phyloP scores from a whole-genome alignment of 2,329 filamentous ascomycete genomes.

The Seiridium unicorne region DNA sequence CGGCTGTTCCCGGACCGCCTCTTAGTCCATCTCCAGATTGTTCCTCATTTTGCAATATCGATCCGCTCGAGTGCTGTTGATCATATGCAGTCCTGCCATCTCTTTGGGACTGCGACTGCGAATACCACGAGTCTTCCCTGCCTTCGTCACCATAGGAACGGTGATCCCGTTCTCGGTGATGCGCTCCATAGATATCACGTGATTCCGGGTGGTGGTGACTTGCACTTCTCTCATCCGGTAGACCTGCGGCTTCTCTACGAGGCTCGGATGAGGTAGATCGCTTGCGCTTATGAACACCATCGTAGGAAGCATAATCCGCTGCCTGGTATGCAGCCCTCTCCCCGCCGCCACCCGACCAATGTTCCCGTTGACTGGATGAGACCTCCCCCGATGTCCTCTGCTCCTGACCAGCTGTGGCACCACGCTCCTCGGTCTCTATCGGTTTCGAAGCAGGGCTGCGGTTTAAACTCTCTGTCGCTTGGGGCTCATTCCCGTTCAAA shows the following conservation, averaged over 20 bases:
- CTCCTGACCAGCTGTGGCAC: slow-evolving; percentile 21
- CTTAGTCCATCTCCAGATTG: slow-evolving; percentile 43
- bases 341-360: slow-evolving; percentile 37
- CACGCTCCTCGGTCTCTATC: slow-evolving; percentile 23
- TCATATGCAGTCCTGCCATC: slow-evolving; percentile 47
- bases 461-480: slow-evolving; percentile 18
- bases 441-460: slow-evolving; percentile 23
- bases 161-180: slow-evolving; percentile 41
- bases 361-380: slow-evolving; percentile 31
- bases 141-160: slow-evolving; percentile 43
- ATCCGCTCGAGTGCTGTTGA: slow-evolving; percentile 42
- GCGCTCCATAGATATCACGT: slow-evolving; percentile 40
- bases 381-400: slow-evolving; percentile 20
- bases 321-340: slow-evolving; percentile 42
- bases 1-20: slow-evolving; percentile 36
- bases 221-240: slow-evolving; percentile 28
- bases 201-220: slow-evolving; percentile 36
- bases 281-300: slow-evolving; percentile 62
- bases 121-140: slow-evolving; percentile 51
- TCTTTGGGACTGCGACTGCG: slow-evolving; percentile 40
- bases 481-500: slow-evolving; percentile 29
- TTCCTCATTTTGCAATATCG: slow-evolving; percentile 48
- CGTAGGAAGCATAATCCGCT: slow-evolving; percentile 35
- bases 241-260: slow-evolving; percentile 31
- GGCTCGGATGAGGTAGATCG: slow-evolving; percentile 63